Percentiles rank a stretch among this genome's conserved stretches.
Evolutionary conservation across 2,329 filamentous ascomycete species (phyloP).

Genomic region (Xylariaceae sp.): DNA sequence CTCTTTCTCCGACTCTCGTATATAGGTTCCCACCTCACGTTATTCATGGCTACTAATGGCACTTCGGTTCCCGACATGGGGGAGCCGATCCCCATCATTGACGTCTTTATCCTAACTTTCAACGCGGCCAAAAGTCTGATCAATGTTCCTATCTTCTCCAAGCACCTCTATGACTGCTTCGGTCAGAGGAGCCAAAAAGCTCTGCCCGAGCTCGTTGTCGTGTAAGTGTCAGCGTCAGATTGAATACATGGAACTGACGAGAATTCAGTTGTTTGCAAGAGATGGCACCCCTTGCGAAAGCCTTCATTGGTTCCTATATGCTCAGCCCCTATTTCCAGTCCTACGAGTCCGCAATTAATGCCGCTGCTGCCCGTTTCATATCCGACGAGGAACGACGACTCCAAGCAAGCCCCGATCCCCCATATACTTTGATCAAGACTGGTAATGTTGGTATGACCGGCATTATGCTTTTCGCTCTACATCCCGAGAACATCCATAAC

Average conservation of each 20-base stretch:
- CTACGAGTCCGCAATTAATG: slow-evolving; percentile 67
- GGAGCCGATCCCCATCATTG: slow-evolving; percentile 43
- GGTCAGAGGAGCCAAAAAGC: slow-evolving; percentile 36
- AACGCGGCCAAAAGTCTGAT: slow-evolving; percentile 77
- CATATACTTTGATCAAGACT: slow-evolving; percentile 66
- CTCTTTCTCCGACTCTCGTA: too few species aligned
- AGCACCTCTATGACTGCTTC: slow-evolving; percentile 62
- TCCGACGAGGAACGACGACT: slow-evolving; percentile 14
- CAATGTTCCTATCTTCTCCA: slow-evolving; percentile 64
- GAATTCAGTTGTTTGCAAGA: slow-evolving; percentile 74
- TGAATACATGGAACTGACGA: background rate
- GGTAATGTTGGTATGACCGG: slow-evolving; percentile 86
- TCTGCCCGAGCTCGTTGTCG: slow-evolving; percentile 51
- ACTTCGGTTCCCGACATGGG: background rate
- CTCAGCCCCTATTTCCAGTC: slow-evolving; percentile 70
- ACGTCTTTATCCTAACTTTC: slow-evolving; percentile 79
- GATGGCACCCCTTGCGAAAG: slow-evolving; percentile 75
- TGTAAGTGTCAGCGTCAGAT: slow-evolving; percentile 39
- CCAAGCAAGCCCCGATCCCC: slow-evolving; percentile 19
- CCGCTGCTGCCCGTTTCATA: slow-evolving; percentile 51
- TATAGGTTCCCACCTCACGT: too few species aligned
- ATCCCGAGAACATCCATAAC: slow-evolving; percentile 54
- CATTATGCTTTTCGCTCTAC: slow-evolving; percentile 76
- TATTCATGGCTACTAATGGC: background rate
- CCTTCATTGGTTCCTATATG: slow-evolving; percentile 81